A percentile compares a stretch with the other conserved stretches of the same genome.
These are phyloP conservation scores for Marasmius oreades DNA, from an alignment of 1,284 basidiomycete genomes.

Conservation along the genomic window DNA sequence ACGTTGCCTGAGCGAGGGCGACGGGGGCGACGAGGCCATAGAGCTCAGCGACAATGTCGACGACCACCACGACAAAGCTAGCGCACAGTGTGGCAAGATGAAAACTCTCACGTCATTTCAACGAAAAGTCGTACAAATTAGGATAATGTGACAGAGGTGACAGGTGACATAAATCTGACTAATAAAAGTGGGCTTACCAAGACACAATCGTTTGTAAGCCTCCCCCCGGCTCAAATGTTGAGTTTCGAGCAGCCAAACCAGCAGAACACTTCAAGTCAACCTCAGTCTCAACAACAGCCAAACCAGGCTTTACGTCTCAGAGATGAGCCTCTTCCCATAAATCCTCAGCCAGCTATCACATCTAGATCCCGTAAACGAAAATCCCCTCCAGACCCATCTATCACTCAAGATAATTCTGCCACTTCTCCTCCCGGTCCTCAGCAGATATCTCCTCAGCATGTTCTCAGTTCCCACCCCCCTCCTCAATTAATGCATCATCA, in stretches of 20 bases:
- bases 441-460: slow-evolving; percentile 31
- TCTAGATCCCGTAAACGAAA: slow-evolving; percentile 49
- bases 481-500: slow-evolving; percentile 38
- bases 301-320: slow-evolving; percentile 53
- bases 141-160: neutral
- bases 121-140: too few species aligned
- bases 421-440: slow-evolving; percentile 15
- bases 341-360: slow-evolving; percentile 33
- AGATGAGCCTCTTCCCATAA: slow-evolving; percentile 47
- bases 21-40: neutral
- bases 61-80: slow-evolving; percentile 4
- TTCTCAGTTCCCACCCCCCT: slow-evolving; percentile 45
- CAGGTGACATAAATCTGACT: neutral
- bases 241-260: slow-evolving; percentile 3
- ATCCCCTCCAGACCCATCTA: slow-evolving; percentile 35
- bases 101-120: neutral
- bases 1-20: slow-evolving; percentile 11
- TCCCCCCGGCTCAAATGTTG: slow-evolving; percentile 1
- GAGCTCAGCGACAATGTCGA: neutral
- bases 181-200: slow-evolving; percentile 7
- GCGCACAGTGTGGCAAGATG: slow-evolving; percentile 11
- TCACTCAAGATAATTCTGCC: slow-evolving; percentile 18
- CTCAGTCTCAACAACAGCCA: neutral
- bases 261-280: neutral
- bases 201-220: neutral